These are phyloP conservation scores for Musa acuminata DNA, from an alignment of 176 grass and related monocot species.

Conservation along the genomic window DNA sequence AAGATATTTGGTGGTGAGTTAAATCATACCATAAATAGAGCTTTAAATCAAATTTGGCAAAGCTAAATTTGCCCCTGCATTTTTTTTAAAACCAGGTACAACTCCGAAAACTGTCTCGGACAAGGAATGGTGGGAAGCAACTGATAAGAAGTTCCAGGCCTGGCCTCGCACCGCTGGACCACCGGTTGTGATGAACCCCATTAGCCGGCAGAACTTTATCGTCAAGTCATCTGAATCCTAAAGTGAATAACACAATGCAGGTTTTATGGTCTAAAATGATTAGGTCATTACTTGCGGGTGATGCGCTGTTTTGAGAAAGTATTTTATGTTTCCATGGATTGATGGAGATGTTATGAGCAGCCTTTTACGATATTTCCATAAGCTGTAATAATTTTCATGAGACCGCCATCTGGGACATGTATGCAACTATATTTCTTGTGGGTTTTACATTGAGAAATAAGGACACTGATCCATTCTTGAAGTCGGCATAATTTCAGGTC, in stretches of 20 bases:
- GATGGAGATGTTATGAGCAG: too few relatives aligned
- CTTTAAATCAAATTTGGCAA: not conserved
- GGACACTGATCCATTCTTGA: not conserved
- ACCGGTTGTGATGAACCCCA: slow-evolving; percentile 24
- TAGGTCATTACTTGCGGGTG: too few relatives aligned
- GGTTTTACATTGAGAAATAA: not conserved
- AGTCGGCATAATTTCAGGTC: too few relatives aligned
- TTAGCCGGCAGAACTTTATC: slow-evolving; percentile 24
- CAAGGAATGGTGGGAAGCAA: slow-evolving; percentile 23
- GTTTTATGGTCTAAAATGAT: not conserved
- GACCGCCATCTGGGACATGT: too few relatives aligned
- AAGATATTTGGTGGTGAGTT: slow-evolving; percentile 56
- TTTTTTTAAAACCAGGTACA: slow-evolving; percentile 24
- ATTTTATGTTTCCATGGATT: too few relatives aligned
- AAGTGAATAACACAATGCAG: not conserved
- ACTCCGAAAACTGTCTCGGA: slow-evolving; percentile 19
- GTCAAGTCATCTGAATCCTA: slow-evolving; percentile 23
- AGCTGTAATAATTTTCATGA: too few relatives aligned
- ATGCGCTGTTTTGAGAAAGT: too few relatives aligned
- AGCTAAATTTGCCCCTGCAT: not conserved
- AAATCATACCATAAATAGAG: not conserved
- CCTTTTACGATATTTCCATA: too few relatives aligned
- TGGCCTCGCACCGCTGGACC: slow-evolving; percentile 27
- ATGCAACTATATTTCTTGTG: not conserved
- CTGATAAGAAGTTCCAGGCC: slow-evolving; percentile 24